Base-by-base conservation (phyloP, 1,284 basidiomycete species). In the Ganoderma multipileum region DNA sequence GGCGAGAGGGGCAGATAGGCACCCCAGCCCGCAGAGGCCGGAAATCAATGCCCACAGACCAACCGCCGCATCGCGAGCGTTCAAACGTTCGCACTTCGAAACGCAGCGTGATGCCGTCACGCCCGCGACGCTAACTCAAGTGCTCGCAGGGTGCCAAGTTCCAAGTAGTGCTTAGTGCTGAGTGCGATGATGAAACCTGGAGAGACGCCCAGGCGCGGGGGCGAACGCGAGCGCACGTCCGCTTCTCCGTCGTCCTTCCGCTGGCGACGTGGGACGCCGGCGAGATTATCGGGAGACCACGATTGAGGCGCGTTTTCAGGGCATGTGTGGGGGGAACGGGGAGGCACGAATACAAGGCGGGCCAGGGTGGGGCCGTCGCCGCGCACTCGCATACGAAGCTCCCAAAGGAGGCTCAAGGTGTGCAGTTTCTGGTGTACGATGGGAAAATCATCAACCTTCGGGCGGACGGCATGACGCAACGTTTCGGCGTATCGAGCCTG, bases 211-310 rank as follows among this genome's bases (percentile, higher is more conserved):
- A 55, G 52, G 28, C 18, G 54, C 54, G 54, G 30, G 36, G 28
- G 54, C 54, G 28, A 57, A 36, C 55, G 55, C 28, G 54, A 57
- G 30, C 44, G n/a, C 33, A 20, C 18, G 33, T 38, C 33, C 55
- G 33, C 20, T 11, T 30, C 55, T 36, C 18, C 33, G 33, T 38
- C 28, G 5, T 30, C 33, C 12, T 58, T 47, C 33, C 33, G 33
- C 33, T 38, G 55, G 30, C 30, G 9, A 47, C 44, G 20, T 47
- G 44, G 18, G 30, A 38, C 52, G 14, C 5, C 5, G 20, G 30
- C 61, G 28, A 33, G 61, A 62, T 50, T 50, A 50, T 50, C 39
- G 61, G 38, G 61, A 47, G n/a, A 36, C 28, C 30, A 28, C 42
- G 61, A 62, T 30, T 36, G 55, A 11, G 33, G 11, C 20, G 55